Evolutionary conservation across 2,329 filamentous ascomycete genomes (phyloP), one percentile per base, ranked within the genome.

Genomic region (Parasarocladium wereldwijsianum): DNA sequence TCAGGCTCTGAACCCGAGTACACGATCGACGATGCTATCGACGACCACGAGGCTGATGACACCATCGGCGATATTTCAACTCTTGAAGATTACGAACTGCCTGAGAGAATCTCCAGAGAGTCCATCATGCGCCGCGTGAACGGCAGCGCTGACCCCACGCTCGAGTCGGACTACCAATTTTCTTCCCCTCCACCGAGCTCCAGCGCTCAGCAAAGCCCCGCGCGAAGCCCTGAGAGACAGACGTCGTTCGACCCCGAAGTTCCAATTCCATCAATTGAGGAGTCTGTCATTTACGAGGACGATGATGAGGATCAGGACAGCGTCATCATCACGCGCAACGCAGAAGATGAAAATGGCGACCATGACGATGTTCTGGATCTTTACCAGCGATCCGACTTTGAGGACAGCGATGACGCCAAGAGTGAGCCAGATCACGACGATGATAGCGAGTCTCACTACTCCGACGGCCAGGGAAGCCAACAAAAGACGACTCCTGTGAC

Each of bases 61-160:
- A 63, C 64, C 3, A 46, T 74, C 24, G 71, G 68, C 26, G 72
- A 79, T 32, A 50, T 76, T 41, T 66, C 67, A 31, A 55, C 64
- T 8, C 51, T 76, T 33, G 62, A 67, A 36, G 69, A 76, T 34
- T 78, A 77, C 41, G 64, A 78, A 39, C 57, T 78, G 10, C 82
- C 75, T 12, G 66, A 80, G 8, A 78, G 78, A 32, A 93, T 96
- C 46, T 94, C 87, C 7, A 73, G 87, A 21, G 90, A 96, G 49
- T 93, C 86, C 0, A 96, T 96, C 41, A 62, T 96, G 43, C 76
- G 82, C 31, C 84, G 87, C 37, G 77, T 94, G 32, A 83, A 90
- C 48, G 82, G 66, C 26, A 66, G 63, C 41, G 55, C 62, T 36
- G 41, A 53, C 27, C 60, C 67, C 25, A 68, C 74, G 13, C 55